Percentiles rank a stretch among this genome's conserved stretches.
phyloP scores from a whole-genome alignment of 1,139 yeast genomes.

The Kodamaea plutei region DNA sequence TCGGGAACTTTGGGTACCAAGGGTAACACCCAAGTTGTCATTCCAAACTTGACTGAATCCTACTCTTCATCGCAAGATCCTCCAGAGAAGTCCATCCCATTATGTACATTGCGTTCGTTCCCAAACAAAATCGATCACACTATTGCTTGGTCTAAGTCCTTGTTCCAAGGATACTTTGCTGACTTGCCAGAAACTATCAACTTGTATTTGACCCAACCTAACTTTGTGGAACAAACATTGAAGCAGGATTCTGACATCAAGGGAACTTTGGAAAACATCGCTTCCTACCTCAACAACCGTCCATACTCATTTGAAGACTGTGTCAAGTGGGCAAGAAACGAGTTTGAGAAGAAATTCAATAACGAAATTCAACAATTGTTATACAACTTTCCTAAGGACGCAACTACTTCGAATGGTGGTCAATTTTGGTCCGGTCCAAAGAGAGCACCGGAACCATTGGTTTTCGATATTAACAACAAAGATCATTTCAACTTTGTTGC shows the following conservation, averaged over 20 bases:
- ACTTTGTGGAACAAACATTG: slow-evolving; percentile 84
- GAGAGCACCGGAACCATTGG: slow-evolving; percentile 86
- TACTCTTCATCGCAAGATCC: slow-evolving; percentile 97
- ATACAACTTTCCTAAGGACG: slow-evolving; percentile 92
- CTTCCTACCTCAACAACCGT: slow-evolving; percentile 68
- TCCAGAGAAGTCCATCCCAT: slow-evolving; percentile 95
- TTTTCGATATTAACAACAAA: slow-evolving; percentile 67
- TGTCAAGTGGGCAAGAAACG: slow-evolving; percentile 88
- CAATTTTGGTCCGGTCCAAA: slow-evolving; percentile 99
- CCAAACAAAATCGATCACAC: slow-evolving; percentile 98
- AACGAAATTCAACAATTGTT: slow-evolving; percentile 86
- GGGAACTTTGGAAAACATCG: slow-evolving; percentile 75
- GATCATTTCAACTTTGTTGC: slow-evolving; percentile 81
- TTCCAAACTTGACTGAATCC: slow-evolving; percentile 90
- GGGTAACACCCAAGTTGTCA: slow-evolving; percentile 95
- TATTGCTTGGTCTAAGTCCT: slow-evolving; percentile 96
- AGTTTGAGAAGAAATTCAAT: slow-evolving; percentile 79
- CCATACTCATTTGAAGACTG: slow-evolving; percentile 93
- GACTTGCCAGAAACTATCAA: slow-evolving; percentile 93
- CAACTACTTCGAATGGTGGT: slow-evolving; percentile 83
- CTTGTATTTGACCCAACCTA: slow-evolving; percentile 84
- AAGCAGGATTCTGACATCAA: slow-evolving; percentile 91
- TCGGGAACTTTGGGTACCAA: slow-evolving; percentile 98
- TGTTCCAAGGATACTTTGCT: slow-evolving; percentile 89
- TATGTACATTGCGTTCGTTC: slow-evolving; percentile 94